Evolutionary conservation across 192 early-diverging fungal genomes (phyloP), one percentile per base, ranked within the genome.

Genomic region (Phycomyces blakesleeanus): DNA sequence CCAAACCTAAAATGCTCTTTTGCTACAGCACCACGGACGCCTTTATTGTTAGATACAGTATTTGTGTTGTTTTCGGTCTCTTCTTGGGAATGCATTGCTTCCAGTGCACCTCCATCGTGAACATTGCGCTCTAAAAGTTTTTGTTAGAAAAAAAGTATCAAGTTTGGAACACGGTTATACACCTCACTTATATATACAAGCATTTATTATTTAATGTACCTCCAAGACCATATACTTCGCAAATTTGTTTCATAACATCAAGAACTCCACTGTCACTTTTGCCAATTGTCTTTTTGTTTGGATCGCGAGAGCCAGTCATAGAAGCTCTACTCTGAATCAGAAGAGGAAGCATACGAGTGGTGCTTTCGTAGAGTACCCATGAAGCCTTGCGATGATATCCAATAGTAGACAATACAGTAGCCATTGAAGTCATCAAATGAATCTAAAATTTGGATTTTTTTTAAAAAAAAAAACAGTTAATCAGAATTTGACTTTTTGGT

Each of bases 211-310:
- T 20, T 26, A 12, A 22, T 20, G 26, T 47, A 59, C 59, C 59
- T 41, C 85, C 86, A 34, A 91, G 72, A 11, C 90, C 91, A 67
- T 85, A 86, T 1, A 86, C 81, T 25, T 87, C 83, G 61, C 87
- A 85, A 11, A 92, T 81, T 29, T 74, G 72, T n/a, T 81, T 82
- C 61, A 93, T 69, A 60, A 82, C 83, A 18, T 83, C 80, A 4
- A 91, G 61, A 5, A 89, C 73, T 21, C 87, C 88, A 26, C 66
- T 77, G 54, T 84, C 78, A 20, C 57, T 34, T 37, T 55, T 66
- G 3, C 24, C 47, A 27, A 57, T 9, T 10, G 40, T 24, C 40
- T 40, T 57, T 24, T 57, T 37, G 11, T 2, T 12, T 7, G 22
- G 34, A 18, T 16, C 21, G 10, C 37, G 29, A 20, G 38, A 21